These are phyloP conservation scores for Apiospora rasikravindrae DNA, from an alignment of 2,329 filamentous ascomycete species.

Conservation along the genomic window DNA sequence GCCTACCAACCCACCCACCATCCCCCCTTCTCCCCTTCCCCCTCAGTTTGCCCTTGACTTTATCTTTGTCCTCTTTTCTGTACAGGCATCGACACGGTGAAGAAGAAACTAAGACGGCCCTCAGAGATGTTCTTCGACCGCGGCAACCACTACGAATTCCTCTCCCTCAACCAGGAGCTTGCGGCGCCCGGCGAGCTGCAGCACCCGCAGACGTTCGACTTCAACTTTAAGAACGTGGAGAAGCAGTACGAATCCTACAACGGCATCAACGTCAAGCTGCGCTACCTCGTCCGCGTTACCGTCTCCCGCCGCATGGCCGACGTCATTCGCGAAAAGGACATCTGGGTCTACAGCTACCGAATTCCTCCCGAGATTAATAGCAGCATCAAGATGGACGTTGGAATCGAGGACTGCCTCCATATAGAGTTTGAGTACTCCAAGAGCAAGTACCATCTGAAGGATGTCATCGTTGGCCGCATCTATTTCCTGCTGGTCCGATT, in stretches of 20 bases:
- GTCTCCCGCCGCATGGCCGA: conserved; percentile 97
- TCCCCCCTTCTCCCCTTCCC: too few relatives aligned
- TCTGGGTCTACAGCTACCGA: conserved; percentile 99
- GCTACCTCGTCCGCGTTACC: conserved; percentile 97
- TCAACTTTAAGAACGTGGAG: conserved; percentile 99
- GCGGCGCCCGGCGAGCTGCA: conserved; percentile 97
- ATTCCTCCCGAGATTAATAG: conserved; percentile 98
- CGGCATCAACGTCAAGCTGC: conserved; percentile 98
- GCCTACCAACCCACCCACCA: not conserved
- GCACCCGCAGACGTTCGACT: conserved; percentile 97
- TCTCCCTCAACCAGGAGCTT: conserved; percentile 94
- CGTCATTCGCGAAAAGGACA: conserved; percentile 97
- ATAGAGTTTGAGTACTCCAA: conserved; percentile 99
- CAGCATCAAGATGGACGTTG: conserved; percentile 99
- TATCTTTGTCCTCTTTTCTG: conserved; percentile 19
- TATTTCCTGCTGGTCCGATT: conserved; percentile 96
- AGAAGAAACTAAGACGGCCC: conserved; percentile 24
- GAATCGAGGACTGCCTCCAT: conserved; percentile 98
- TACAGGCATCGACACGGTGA: conserved; percentile 21
- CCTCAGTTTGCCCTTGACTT: conserved; percentile 19
- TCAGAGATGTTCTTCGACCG: conserved; percentile 99
- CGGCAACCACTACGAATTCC: conserved; percentile 98
- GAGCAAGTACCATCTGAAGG: conserved; percentile 98
- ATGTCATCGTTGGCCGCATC: conserved; percentile 97
- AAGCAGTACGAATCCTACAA: conserved; percentile 99